Evolutionary conservation across 331 rosid genomes (phyloP).

Genomic region (Arachis monticola): DNA sequence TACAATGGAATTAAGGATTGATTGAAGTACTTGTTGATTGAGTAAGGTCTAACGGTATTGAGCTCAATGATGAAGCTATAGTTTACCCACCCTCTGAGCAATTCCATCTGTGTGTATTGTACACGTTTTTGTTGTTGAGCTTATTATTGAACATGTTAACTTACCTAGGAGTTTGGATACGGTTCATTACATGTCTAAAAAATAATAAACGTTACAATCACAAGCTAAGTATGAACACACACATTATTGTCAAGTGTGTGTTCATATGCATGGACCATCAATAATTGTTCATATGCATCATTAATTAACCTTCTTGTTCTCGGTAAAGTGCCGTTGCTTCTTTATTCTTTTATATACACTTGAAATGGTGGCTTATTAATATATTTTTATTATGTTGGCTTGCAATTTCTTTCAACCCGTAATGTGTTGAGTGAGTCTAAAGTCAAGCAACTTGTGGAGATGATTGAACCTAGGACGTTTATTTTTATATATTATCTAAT

Average conservation of each 20-base stretch:
- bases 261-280: neutral
- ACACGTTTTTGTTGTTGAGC: neutral
- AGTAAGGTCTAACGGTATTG: too few relatives aligned
- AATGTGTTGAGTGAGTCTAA: neutral
- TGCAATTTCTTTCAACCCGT: neutral
- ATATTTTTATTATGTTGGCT: neutral
- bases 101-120: too few relatives aligned
- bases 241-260: neutral
- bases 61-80: too few relatives aligned
- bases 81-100: too few relatives aligned
- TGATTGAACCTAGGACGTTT: neutral
- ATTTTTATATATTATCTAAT: slow-evolving; percentile 11
- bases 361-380: neutral
- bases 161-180: neutral
- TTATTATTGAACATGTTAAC: neutral
- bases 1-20: too few relatives aligned
- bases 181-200: too few relatives aligned
- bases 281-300: neutral
- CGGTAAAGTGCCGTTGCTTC: neutral
- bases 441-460: slow-evolving; percentile 16
- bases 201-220: too few relatives aligned
- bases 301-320: slow-evolving; percentile 11
- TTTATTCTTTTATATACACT: neutral
- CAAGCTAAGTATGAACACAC: neutral
- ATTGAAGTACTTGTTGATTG: too few relatives aligned